A percentile compares a stretch with the other conserved stretches of the same genome.
These are phyloP conservation scores for Tinospora cordifolia DNA, from an alignment of 164 flowering plant species.

Conservation along the genomic window DNA sequence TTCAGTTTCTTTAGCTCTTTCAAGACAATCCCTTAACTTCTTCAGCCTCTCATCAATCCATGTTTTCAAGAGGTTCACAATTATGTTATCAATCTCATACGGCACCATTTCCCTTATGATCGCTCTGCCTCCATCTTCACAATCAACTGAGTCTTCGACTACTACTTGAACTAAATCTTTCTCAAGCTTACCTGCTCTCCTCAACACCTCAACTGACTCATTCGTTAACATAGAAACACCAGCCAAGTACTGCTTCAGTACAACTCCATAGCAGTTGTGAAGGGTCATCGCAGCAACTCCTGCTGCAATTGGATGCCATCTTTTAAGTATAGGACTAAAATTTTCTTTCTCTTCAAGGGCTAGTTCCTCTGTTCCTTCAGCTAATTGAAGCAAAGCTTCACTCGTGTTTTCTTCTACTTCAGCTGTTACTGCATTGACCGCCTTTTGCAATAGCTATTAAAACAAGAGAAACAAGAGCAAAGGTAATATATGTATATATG, in stretches of 20 bases:
- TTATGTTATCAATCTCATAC: conserved; percentile 68
- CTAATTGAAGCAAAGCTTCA: conserved; percentile 43
- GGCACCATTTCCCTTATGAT: conserved; percentile 78
- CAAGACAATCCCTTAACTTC: conserved; percentile 35
- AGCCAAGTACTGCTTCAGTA: conserved; percentile 57
- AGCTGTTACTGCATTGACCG: conserved; percentile 12
- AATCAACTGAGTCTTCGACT: conserved; percentile 69
- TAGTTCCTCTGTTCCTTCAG: conserved; percentile 60
- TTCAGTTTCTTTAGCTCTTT: conserved; percentile 72
- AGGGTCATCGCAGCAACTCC: conserved; percentile 77
- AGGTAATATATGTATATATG: not conserved
- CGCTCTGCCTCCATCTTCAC: conserved; percentile 77
- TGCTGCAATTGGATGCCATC: conserved; percentile 70
- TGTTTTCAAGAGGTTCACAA: conserved; percentile 36
- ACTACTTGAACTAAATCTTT: conserved; percentile 76
- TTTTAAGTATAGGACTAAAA: conserved; percentile 64
- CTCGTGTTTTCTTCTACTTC: conserved; percentile 36
- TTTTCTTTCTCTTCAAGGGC: conserved; percentile 65
- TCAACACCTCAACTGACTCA: conserved; percentile 52
- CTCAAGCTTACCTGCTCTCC: conserved; percentile 77
- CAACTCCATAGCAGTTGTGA: conserved; percentile 70
- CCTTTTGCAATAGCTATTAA: conserved; percentile 43
- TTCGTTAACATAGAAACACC: conserved; percentile 31
- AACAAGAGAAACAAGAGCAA: not conserved
- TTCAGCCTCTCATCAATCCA: conserved; percentile 65